These are phyloP conservation scores for Pichia sp. DNA, from an alignment of 1,139 yeast genomes.

Conservation along the genomic window DNA sequence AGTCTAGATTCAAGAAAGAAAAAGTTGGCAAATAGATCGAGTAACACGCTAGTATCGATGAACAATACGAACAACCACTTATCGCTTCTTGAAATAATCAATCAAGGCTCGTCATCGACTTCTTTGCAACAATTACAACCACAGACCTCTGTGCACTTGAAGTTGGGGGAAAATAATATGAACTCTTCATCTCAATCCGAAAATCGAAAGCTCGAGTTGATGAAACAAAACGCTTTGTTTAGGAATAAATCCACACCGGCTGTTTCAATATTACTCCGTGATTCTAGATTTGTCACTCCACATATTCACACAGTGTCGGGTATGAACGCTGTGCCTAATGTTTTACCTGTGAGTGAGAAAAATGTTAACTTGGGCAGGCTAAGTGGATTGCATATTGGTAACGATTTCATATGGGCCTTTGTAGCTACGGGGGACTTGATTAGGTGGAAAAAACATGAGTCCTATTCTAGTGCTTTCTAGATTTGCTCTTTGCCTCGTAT, in stretches of 20 bases:
- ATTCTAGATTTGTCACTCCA: background rate
- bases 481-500: background rate
- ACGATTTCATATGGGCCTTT: conserved; percentile 45
- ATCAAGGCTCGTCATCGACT: conserved; percentile 23
- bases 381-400: conserved; percentile 40
- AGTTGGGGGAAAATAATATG: conserved; percentile 5
- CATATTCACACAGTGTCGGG: conserved; percentile 22
- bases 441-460: conserved; percentile 33
- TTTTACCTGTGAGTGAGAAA: conserved; percentile 31
- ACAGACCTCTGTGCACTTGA: conserved; percentile 5
- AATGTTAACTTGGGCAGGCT: conserved; percentile 39
- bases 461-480: background rate
- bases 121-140: conserved; percentile 15
- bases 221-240: conserved; percentile 3
- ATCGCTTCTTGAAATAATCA: conserved; percentile 29
- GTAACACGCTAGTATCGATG: conserved; percentile 6
- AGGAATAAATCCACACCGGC: background rate
- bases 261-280: conserved; percentile 1
- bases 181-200: conserved; percentile 3
- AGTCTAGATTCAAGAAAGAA: conserved; percentile 6
- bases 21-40: background rate
- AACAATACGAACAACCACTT: conserved; percentile 19
- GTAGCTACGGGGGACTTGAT: conserved; percentile 51
- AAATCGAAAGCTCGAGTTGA: background rate
- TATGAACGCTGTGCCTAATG: conserved; percentile 24